Evolutionary conservation across 768 basidiomycete species (phyloP).

Genomic region (Gymnopilus junonius): DNA sequence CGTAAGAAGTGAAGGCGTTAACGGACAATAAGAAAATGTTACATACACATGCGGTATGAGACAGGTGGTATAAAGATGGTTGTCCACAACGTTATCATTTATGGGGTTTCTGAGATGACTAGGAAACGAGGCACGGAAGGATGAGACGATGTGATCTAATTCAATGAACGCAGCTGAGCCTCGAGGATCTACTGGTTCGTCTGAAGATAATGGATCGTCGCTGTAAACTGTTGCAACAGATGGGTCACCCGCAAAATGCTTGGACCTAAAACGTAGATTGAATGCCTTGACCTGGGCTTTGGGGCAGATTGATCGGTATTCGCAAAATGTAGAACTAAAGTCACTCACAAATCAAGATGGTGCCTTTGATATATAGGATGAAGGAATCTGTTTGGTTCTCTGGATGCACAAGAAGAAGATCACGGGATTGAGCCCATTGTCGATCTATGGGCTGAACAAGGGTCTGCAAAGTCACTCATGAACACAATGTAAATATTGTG

Average conservation of each 20-base stretch:
- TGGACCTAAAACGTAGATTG: slow-evolving; percentile 66
- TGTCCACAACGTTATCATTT: slow-evolving; percentile 57
- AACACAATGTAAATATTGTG: not conserved
- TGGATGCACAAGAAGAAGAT: slow-evolving; percentile 65
- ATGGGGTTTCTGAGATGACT: slow-evolving; percentile 59
- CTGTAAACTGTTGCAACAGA: slow-evolving; percentile 44
- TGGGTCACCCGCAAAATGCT: slow-evolving; percentile 62
- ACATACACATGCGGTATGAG: slow-evolving; percentile 48
- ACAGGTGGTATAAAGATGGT: slow-evolving; percentile 56
- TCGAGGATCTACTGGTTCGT: slow-evolving; percentile 60
- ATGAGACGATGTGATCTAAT: slow-evolving; percentile 58
- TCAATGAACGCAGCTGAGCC: slow-evolving; percentile 66
- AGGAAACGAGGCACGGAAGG: slow-evolving; percentile 65
- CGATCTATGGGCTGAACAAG: slow-evolving; percentile 54
- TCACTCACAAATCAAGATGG: slow-evolving; percentile 60
- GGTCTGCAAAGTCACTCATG: slow-evolving; percentile 33
- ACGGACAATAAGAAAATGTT: not conserved
- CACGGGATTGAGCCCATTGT: slow-evolving; percentile 68
- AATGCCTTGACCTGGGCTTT: slow-evolving; percentile 61
- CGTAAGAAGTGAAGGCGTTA: slow-evolving; percentile 4
- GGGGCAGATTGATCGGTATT: not conserved
- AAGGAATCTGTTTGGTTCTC: slow-evolving; percentile 72
- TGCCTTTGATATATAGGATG: slow-evolving; percentile 70
- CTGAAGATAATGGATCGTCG: slow-evolving; percentile 36
- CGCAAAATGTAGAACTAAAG: not conserved